Evolutionary conservation across 352 stramenopile genomes (phyloP).

Genomic region (Pythium angustatum): DNA sequence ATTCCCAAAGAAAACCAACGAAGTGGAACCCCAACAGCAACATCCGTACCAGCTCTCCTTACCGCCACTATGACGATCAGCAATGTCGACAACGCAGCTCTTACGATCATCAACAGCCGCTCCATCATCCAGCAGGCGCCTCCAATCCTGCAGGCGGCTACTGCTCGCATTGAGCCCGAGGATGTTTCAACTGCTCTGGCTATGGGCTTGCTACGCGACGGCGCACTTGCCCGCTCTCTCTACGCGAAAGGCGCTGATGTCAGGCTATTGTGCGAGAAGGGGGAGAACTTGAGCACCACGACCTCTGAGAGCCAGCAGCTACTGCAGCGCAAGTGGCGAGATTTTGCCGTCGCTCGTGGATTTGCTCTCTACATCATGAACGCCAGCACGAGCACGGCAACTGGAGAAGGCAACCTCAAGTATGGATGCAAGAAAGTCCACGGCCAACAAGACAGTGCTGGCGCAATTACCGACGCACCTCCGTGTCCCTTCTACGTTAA

Average conservation of each 20-base stretch:
- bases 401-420: constrained; percentile 12
- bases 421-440: constrained; percentile 17
- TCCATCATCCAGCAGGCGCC: not conserved
- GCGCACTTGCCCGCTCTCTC: not conserved
- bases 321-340: constrained; percentile 4
- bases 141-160: not conserved
- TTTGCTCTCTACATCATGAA: not conserved
- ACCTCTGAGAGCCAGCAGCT: not conserved
- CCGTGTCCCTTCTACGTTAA: constrained; percentile 21
- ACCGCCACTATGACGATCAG: not conserved
- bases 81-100: not conserved
- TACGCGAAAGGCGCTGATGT: not conserved
- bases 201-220: not conserved
- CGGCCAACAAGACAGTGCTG: constrained; percentile 10
- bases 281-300: not conserved
- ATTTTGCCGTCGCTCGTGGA: not conserved
- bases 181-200: not conserved
- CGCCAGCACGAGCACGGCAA: constrained; percentile 4
- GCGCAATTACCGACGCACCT: not conserved
- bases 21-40: constrained; percentile 2
- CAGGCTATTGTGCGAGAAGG: constrained; percentile 2
- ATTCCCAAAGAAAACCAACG: constrained; percentile 6
- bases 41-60: not conserved
- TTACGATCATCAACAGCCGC: not conserved
- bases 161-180: not conserved